Base-by-base conservation (phyloP, 164 flowering plant species). In the Taxillus chinensis region DNA sequence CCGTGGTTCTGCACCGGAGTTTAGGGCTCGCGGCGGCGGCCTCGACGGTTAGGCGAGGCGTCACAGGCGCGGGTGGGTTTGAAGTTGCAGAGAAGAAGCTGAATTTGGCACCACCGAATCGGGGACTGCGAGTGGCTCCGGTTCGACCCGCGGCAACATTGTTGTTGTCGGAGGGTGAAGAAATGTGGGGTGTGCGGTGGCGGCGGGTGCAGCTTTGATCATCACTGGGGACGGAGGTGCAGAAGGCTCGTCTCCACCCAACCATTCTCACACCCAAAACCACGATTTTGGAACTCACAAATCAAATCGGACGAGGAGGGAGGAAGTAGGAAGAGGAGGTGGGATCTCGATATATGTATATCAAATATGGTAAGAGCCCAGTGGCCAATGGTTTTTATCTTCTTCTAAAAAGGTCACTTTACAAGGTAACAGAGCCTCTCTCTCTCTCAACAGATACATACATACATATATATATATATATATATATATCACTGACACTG, bases 1-100 rank as follows among this genome's bases (percentile, higher is more conserved):
- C 38, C 10, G 78, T 51, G 55, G 82, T 80, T 17, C 72, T 71
- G 66, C 84, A 82, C 0, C 81, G 78, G 71, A 82, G 81, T 9
- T 50, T 59, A 7, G 82, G 67, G 45, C 55, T 66, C 27, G 27
- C 27, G 11, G 78, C 50, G 0, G 58, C 66, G 0, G 74, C 59
- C 38, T 48, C 51, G 13, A 14, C 13, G 51, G 1, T 7, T 1
- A 48, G 13, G 51, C 51, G 51, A 86, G 55, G 83, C 83, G 70
- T 81, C 78, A 8, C 65, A 48, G 51, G 51, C 1, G 51, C 12
- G 51, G 51, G 12, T 11, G 51, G 51, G 51, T 48, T 48, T 11
- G 51, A 48, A 11, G 9, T 4, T 4, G 13, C 9, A 48, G 51
- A 48, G 51, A 84, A 71, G 61, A 86, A 80, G 1, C 82, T 73